These are phyloP conservation scores for Suhomyces bokatorum DNA, from an alignment of 1,139 yeast species.

Conservation along the genomic window DNA sequence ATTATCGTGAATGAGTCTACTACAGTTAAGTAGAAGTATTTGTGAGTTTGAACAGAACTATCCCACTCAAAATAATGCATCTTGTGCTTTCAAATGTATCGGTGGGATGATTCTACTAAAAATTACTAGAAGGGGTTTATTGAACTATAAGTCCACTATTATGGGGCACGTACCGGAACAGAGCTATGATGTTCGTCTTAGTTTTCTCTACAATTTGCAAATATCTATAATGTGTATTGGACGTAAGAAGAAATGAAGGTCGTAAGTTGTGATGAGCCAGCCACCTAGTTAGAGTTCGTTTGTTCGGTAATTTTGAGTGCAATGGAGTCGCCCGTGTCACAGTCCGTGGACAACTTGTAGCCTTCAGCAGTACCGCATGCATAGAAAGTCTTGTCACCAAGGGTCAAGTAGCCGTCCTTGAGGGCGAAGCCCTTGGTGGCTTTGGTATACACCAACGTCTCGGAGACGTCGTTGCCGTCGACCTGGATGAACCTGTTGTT, in stretches of 20 bases:
- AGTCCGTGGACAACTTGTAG: constrained; percentile 9
- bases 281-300: constrained; percentile 3
- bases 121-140: too few relatives aligned
- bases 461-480: constrained; percentile 21
- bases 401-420: constrained; percentile 11
- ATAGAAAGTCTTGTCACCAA: constrained; percentile 9
- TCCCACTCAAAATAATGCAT: too few relatives aligned
- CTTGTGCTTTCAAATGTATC: too few relatives aligned
- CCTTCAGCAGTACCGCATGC: constrained; percentile 8
- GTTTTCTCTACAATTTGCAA: too few relatives aligned
- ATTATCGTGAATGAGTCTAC: too few relatives aligned
- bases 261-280: constrained; percentile 4
- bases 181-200: too few relatives aligned
- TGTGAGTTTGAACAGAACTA: too few relatives aligned
- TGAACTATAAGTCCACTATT: too few relatives aligned
- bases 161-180: too few relatives aligned
- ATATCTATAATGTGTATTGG: not conserved
- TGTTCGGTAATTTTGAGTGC: constrained; percentile 13
- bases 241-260: constrained; percentile 1
- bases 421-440: constrained; percentile 10
- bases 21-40: too few relatives aligned
- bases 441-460: constrained; percentile 7
- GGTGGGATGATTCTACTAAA: too few relatives aligned
- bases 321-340: constrained; percentile 11
- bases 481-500: constrained; percentile 7